These are phyloP conservation scores for Leavenworthia alabamica DNA, from an alignment of 345 rosid species.

Conservation along the genomic window DNA sequence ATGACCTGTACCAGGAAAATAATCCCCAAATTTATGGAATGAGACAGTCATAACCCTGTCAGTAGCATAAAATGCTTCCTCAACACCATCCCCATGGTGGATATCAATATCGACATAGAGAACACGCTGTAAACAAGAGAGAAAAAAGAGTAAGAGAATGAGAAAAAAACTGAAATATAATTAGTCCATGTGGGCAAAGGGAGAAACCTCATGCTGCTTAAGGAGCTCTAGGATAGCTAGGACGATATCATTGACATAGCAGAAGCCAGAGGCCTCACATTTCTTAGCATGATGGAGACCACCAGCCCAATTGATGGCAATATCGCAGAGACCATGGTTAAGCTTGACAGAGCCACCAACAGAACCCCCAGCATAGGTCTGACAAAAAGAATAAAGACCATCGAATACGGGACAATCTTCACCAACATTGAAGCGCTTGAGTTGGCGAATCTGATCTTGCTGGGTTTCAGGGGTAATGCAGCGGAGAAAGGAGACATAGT, in stretches of 20 bases:
- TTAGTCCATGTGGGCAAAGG: background rate
- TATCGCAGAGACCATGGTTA: constrained; percentile 53
- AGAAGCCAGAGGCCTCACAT: constrained; percentile 42
- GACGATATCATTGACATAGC: constrained; percentile 70
- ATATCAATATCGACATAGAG: constrained; percentile 65
- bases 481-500: constrained; percentile 56
- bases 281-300: constrained; percentile 74
- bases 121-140: constrained; percentile 44
- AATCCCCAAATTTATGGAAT: constrained; percentile 66
- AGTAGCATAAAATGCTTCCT: constrained; percentile 70
- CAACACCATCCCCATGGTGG: constrained; percentile 68
- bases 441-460: constrained; percentile 65
- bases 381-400: constrained; percentile 66
- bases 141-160: background rate
- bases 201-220: constrained; percentile 58
- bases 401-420: constrained; percentile 74
- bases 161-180: background rate
- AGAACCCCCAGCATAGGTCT: constrained; percentile 69
- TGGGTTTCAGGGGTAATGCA: constrained; percentile 64
- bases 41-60: constrained; percentile 72
- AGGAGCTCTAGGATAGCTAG: constrained; percentile 68
- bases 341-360: constrained; percentile 66
- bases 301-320: constrained; percentile 66
- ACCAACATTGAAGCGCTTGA: constrained; percentile 65
- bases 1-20: constrained; percentile 63